Percentiles rank a stretch among this genome's conserved stretches.
These are phyloP conservation scores for Candida nitratophila DNA, from an alignment of 805 yeast genomes.

Conservation along the genomic window DNA sequence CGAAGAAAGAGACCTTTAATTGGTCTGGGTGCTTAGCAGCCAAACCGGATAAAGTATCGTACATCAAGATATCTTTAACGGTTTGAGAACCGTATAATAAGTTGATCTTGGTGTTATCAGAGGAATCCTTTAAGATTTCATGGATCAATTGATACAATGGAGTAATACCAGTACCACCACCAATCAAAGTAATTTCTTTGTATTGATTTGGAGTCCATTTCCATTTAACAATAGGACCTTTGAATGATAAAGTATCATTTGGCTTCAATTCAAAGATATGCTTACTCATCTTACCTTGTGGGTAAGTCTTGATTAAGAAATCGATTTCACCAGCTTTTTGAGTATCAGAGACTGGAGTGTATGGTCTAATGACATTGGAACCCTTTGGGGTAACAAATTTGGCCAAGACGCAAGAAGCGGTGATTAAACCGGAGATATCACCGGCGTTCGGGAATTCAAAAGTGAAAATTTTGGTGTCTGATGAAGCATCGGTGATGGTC, in stretches of 20 bases:
- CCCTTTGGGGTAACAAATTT: conserved; percentile 83
- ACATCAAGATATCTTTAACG: conserved; percentile 74
- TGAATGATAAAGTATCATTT: conserved; percentile 79
- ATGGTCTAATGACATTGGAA: conserved; percentile 76
- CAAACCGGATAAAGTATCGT: conserved; percentile 64
- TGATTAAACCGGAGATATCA: conserved; percentile 64
- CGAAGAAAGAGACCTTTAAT: conserved; percentile 70
- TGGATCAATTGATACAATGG: conserved; percentile 87
- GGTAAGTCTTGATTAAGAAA: conserved; percentile 78
- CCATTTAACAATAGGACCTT: conserved; percentile 93
- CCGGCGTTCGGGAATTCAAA: conserved; percentile 65
- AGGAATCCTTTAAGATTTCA: conserved; percentile 69
- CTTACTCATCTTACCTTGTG: conserved; percentile 82
- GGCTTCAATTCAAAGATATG: conserved; percentile 66
- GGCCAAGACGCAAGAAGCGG: conserved; percentile 76
- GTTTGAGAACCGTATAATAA: conserved; percentile 76
- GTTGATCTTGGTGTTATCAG: conserved; percentile 82
- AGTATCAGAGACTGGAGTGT: conserved; percentile 77
- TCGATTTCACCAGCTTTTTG: conserved; percentile 69
- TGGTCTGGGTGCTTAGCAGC: conserved; percentile 69
- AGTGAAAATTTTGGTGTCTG: conserved; percentile 60
- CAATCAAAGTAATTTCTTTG: conserved; percentile 73
- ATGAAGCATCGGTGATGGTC: conserved; percentile 41
- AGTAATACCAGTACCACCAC: conserved; percentile 97
- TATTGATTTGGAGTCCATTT: conserved; percentile 83